A percentile compares a stretch with the other conserved stretches of the same genome.
Evolutionary conservation across 164 flowering plant genomes (phyloP).

Genomic region (Vitis vinifera): ASM3070453v1 NC_081805.1:10463501-10464000

Average conservation of each 20-base stretch:
- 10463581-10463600: conserved; percentile 20
- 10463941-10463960: too few relatives aligned
- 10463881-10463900: too few relatives aligned
- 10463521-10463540: conserved; percentile 16
- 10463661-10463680: conserved; percentile 21
- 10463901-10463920: too few relatives aligned
- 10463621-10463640: conserved; percentile 35
- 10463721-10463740: conserved; percentile 28
- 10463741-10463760: conserved; percentile 24
- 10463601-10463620: conserved; percentile 23
- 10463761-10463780: conserved; percentile 34
- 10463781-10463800: conserved; percentile 18
- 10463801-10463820: too few relatives aligned
- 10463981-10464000: too few relatives aligned
- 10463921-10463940: too few relatives aligned
- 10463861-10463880: too few relatives aligned
- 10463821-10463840: too few relatives aligned
- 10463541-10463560: conserved; percentile 31
- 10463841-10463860: too few relatives aligned
- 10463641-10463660: conserved; percentile 13
- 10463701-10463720: conserved; percentile 45
- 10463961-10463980: too few relatives aligned
- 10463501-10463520: background rate
- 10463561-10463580: conserved; percentile 38
- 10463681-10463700: conserved; percentile 40